Conservation (phyloP, 2,329 filamentous ascomycete genomes). For the Tolypocladium tropicale region DNA sequence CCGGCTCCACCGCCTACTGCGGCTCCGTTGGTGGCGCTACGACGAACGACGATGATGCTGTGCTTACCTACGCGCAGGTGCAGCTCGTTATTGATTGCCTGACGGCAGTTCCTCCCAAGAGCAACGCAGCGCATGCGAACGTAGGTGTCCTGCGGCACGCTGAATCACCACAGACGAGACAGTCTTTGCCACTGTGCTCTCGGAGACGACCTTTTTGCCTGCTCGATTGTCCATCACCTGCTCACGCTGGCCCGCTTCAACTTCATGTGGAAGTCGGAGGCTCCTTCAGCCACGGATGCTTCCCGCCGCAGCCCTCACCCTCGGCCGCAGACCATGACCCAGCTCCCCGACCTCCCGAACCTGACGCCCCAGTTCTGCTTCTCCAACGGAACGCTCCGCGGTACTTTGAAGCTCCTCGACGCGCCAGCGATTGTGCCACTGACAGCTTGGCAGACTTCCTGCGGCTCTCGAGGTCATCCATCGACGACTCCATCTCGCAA, state of each 20-base stretch:
- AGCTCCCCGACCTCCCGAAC: slow-evolving; percentile 33
- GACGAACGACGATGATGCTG: background rate
- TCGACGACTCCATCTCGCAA: slow-evolving; percentile 90
- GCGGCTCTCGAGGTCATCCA: slow-evolving; percentile 67
- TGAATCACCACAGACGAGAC: background rate
- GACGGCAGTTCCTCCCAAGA: background rate
- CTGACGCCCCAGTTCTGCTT: slow-evolving; percentile 73
- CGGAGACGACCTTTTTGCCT: background rate
- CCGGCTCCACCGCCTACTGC: background rate
- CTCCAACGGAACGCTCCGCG: slow-evolving; percentile 56
- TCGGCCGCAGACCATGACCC: slow-evolving; percentile 32
- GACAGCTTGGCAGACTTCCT: slow-evolving; percentile 61
- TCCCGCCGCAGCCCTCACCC: slow-evolving; percentile 16
- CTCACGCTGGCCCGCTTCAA: slow-evolving; percentile 36
- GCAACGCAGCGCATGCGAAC: background rate
- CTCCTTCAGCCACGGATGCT: slow-evolving; percentile 25
- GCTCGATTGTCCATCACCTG: background rate
- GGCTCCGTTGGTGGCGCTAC: background rate
- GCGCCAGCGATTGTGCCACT: background rate
- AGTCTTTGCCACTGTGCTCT: background rate
- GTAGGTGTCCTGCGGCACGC: background rate
- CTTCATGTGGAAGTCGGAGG: slow-evolving; percentile 36
- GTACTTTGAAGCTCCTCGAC: slow-evolving; percentile 29
- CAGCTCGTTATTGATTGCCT: background rate
- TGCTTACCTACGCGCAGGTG: no score